Base-by-base conservation (phyloP, 1,284 basidiomycete species). In the Hypsizygus ulmarius region DNA sequence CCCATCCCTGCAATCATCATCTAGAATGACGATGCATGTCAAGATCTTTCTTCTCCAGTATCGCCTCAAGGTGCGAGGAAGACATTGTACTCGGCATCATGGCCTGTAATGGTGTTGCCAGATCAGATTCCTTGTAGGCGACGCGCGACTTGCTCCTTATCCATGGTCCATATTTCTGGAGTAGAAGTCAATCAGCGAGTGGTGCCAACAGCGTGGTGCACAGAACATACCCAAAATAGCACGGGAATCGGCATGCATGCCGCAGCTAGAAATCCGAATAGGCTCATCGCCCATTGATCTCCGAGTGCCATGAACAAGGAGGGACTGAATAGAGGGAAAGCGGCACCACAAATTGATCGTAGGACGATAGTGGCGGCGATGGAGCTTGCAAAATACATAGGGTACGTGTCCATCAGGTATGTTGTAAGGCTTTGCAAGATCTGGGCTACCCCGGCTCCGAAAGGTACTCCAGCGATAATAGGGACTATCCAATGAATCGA, bases 341-440 rank as follows among this genome's bases (percentile, higher is more conserved):
- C 69, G 1, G 79, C 81, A 3, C 83, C 88, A 44, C 84, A 75
- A 2, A 78, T 64, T 2, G 79, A 82, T 34, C 87, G 78, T 32
- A 84, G 62, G 19, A 91, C 78, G 19, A 87, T 80, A 16, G 84
- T 85, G 28, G 85, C 78, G 0, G 87, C 84, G 28, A 87, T 72
- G 2, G 84, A 84, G 47, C 77, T 80, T 0, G 85, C 84, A 49
- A 81, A 82, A 56, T 81, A 81, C 21, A 82, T 67, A 19, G 71
- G 69, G 61, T 84, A 86, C 2, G 76, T 68, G 54, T 84, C 83
- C 74, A 87, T 82, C 45, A 86, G 68, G 66, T 87, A 88, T 9
- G 79, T 77, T 27, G 76, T 76, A 15, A 79, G 63, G 28, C 75
- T 73, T 47, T 79, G 78, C 63, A 85, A 73, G 52, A 85, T 78